These are phyloP conservation scores for Haplosporangium gracile DNA, from an alignment of 192 early-diverging fungal genomes.

Conservation along the genomic window DNA sequence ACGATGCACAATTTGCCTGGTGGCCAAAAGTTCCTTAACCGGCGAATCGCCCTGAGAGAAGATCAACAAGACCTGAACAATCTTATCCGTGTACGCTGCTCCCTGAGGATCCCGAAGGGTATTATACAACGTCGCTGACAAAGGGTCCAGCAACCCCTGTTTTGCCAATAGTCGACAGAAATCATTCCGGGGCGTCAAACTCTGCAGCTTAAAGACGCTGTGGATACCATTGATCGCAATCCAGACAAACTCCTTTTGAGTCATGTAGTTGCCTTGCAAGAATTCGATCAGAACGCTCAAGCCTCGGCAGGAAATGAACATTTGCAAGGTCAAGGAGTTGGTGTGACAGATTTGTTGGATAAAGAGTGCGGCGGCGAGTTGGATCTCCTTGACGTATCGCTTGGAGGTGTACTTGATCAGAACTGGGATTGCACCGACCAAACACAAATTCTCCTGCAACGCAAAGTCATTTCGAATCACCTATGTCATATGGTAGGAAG, in stretches of 20 bases:
- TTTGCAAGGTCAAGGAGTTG: slow-evolving; percentile 63
- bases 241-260: slow-evolving; percentile 63
- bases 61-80: slow-evolving; percentile 64
- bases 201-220: slow-evolving; percentile 67
- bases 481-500: neutral
- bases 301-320: slow-evolving; percentile 72
- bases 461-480: slow-evolving; percentile 53
- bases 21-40: slow-evolving; percentile 67
- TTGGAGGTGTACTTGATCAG: slow-evolving; percentile 62
- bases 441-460: slow-evolving; percentile 65
- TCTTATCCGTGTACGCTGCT: slow-evolving; percentile 54
- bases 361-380: slow-evolving; percentile 64
- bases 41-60: slow-evolving; percentile 68
- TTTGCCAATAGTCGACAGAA: slow-evolving; percentile 68
- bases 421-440: slow-evolving; percentile 68
- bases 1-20: slow-evolving; percentile 57
- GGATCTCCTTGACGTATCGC: slow-evolving; percentile 52
- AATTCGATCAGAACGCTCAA: slow-evolving; percentile 63
- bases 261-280: slow-evolving; percentile 61
- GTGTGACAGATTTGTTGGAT: slow-evolving; percentile 63
- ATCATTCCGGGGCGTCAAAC: slow-evolving; percentile 68
- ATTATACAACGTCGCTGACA: slow-evolving; percentile 56
- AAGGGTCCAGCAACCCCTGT: slow-evolving; percentile 62
- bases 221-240: slow-evolving; percentile 67
- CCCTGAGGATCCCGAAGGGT: slow-evolving; percentile 58